Evolutionary conservation across 1,284 basidiomycete species (phyloP), one percentile per base, ranked within the genome.

Genomic region (Moesziomyces sp.): DNA sequence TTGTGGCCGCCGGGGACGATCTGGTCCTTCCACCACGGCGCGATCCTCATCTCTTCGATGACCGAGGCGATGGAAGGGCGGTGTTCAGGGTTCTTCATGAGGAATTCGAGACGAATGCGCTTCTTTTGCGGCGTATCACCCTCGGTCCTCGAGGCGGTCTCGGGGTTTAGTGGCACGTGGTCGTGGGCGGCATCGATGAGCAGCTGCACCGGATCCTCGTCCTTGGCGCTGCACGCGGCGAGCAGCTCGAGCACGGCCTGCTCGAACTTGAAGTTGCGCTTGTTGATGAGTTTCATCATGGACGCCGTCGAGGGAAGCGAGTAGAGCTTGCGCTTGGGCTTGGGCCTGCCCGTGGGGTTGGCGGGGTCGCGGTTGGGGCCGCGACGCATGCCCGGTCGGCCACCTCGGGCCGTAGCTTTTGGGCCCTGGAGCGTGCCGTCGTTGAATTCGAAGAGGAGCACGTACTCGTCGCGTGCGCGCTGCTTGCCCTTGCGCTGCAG

Each of bases 401-500:
- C 75, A 4, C 84, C 75, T 5, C 84, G 75, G n/a, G 81, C 82
- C 0, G 83, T 84, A 0, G 83, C 83, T 47, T 84, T 84, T 23
- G 84, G 80, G 16, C 78, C 78, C 59, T 81, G 78, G n/a, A 86
- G 74, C 14, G 85, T 84, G 2, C 84, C 85, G 49, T 86, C 85
- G 49, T 85, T 84, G 77, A 86, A 86, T 42, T 83, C 78, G 42
- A 86, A 86, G 0, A 86, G 66, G 13, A 86, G 55, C 3, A 82
- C 83, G 57, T 83, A 78, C 34, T 82, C 76, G 23, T 78, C 74
- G 28, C 59, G 23, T 71, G 67, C 69, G 34, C 65, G 59, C 54
- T 77, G 67, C 74, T 76, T 65, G 51, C 73, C 53, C 46, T 78
- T 75, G 11, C n/a, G 23, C 44, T 61, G 59, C 11, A 48, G 46